Conservation (phyloP, 2,329 filamentous ascomycete genomes). For the Colletotrichum sp. region DNA sequence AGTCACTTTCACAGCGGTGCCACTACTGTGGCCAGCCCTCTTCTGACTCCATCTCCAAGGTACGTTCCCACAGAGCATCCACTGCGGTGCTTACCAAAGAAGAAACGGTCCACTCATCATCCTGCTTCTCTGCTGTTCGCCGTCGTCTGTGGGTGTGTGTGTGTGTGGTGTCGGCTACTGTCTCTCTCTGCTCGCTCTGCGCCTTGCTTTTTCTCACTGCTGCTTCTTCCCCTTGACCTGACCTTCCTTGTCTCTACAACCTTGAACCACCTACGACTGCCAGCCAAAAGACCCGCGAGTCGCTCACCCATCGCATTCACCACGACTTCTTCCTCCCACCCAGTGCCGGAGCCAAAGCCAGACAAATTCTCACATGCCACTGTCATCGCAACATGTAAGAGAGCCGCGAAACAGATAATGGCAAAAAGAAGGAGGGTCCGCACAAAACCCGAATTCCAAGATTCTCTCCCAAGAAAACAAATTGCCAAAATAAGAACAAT, state of each 20-base stretch:
- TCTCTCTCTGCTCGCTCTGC: neutral
- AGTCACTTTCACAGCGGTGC: conserved; percentile 1
- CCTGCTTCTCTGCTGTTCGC: conserved; percentile 1
- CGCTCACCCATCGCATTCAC: neutral
- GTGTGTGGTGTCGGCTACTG: neutral
- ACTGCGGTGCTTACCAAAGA: conserved; percentile 18
- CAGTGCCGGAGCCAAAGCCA: neutral
- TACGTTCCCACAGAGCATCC: conserved; percentile 13
- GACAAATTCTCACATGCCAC: neutral
- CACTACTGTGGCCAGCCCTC: conserved; percentile 3
- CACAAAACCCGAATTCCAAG: neutral
- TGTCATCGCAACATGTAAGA: neutral
- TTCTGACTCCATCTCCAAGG: conserved; percentile 22
- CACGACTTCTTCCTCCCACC: neutral
- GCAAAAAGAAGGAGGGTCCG: neutral
- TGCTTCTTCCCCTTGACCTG: neutral
- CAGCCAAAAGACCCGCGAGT: neutral
- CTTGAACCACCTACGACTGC: conserved; percentile 4
- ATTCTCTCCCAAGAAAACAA: neutral
- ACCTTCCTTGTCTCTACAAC: conserved; percentile 4
- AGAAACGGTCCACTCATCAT: conserved; percentile 17
- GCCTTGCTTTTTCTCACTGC: neutral
- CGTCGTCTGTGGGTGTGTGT: neutral
- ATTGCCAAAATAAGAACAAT: neutral
- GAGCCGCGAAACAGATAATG: neutral